Percentiles rank a stretch among this genome's conserved stretches.
These are phyloP conservation scores for Arthrocladium fulminans DNA, from an alignment of 2,329 filamentous ascomycete genomes.

Conservation along the genomic window DNA sequence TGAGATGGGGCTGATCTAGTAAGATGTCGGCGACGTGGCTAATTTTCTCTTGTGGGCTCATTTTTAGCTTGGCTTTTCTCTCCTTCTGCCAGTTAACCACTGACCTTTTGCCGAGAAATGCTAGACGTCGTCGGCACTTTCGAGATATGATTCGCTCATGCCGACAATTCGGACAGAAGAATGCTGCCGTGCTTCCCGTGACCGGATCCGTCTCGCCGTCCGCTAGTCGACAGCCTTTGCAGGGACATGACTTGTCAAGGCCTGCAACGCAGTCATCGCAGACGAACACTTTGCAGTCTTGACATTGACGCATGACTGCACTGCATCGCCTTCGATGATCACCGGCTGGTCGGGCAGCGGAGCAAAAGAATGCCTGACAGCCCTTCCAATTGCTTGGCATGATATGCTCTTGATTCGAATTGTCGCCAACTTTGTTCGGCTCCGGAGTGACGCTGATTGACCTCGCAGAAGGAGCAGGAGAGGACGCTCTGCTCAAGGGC, in stretches of 20 bases:
- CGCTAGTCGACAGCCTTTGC: conserved; percentile 17
- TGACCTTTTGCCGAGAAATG: conserved; percentile 15
- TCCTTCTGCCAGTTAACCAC: conserved; percentile 8
- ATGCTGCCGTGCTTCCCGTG: conserved; percentile 11
- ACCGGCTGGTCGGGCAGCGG: conserved; percentile 33
- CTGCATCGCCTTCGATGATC: conserved; percentile 39
- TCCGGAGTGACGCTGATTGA: conserved; percentile 33
- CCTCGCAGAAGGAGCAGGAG: conserved; percentile 31
- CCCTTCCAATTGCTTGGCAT: conserved; percentile 35
- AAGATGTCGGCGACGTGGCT: conserved; percentile 16
- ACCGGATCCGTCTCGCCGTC: conserved; percentile 10
- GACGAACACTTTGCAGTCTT: conserved; percentile 37
- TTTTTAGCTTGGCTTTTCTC: conserved; percentile 17
- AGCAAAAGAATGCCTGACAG: conserved; percentile 42
- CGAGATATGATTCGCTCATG: conserved; percentile 20
- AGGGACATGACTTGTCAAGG: conserved; percentile 19
- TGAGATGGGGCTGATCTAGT: conserved; percentile 4
- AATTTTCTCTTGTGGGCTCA: conserved; percentile 18
- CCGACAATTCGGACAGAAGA: conserved; percentile 24
- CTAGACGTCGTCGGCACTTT: conserved; percentile 20
- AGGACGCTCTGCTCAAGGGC: conserved; percentile 31
- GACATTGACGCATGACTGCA: conserved; percentile 37
- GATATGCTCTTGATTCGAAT: conserved; percentile 4
- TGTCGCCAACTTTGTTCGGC: conserved; percentile 30
- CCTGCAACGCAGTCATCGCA: conserved; percentile 36